Conservation (phyloP, 2,329 filamentous ascomycete species). For the Parafenestella ontariensis region DNA sequence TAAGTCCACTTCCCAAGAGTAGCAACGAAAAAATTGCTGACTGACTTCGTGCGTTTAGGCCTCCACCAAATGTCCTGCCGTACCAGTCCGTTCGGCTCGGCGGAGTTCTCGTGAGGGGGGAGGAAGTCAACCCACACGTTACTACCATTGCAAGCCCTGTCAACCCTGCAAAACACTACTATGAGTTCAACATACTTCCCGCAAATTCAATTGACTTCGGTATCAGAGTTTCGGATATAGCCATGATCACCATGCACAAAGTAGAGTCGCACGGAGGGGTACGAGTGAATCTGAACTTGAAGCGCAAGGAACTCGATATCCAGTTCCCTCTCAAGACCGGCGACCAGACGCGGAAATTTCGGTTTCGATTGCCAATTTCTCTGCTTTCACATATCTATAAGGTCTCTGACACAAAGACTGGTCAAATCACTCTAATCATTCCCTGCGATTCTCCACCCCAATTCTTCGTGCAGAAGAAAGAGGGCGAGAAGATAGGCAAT, state of each 20-base stretch:
- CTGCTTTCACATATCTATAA: conserved; percentile 53
- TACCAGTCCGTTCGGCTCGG: conserved; percentile 12
- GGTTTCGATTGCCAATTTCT: conserved; percentile 55
- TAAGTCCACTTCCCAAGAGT: conserved; percentile 7
- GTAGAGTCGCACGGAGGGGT: conserved; percentile 37
- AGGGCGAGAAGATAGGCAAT: conserved; percentile 14
- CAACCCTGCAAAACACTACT: conserved; percentile 28
- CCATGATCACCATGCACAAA: conserved; percentile 67
- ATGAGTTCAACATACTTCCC: conserved; percentile 32
- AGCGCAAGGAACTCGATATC: conserved; percentile 53
- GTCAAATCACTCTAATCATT: conserved; percentile 35
- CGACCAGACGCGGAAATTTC: conserved; percentile 36
- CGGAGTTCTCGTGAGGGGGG: conserved; percentile 5
- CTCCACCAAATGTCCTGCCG: conserved; percentile 17
- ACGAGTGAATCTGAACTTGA: conserved; percentile 53
- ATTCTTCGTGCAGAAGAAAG: conserved; percentile 50
- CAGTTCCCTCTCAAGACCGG: conserved; percentile 50
- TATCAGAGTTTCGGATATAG: conserved; percentile 59
- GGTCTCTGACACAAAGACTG: conserved; percentile 10
- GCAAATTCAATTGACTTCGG: conserved; percentile 67
- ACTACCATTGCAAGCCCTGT: conserved; percentile 30
- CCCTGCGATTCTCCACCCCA: conserved; percentile 50
- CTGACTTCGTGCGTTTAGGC: conserved; percentile 13
- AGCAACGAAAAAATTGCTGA: not conserved
- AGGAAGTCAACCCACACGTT: conserved; percentile 1